phyloP scores from a whole-genome alignment of 352 stramenopile genomes.

The Phytophthora sp. region DNA sequence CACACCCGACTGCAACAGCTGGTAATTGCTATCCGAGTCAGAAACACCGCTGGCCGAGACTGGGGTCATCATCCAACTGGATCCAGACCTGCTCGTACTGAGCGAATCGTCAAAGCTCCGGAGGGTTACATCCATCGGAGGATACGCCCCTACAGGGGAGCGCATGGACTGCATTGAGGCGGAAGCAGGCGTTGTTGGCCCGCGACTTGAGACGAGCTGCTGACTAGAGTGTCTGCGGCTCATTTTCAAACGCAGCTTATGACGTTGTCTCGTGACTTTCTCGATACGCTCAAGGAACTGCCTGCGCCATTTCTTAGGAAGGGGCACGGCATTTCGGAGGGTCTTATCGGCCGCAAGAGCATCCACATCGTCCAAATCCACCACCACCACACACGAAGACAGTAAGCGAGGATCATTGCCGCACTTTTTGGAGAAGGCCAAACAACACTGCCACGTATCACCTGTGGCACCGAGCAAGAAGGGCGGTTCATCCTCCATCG shows the following conservation, averaged over 20 bases:
- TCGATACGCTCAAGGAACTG: constrained; percentile 80
- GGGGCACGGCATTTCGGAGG: constrained; percentile 54
- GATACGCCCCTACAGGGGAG: constrained; percentile 39
- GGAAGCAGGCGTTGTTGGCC: constrained; percentile 44
- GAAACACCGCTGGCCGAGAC: constrained; percentile 23
- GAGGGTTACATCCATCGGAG: constrained; percentile 31
- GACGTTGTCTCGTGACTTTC: constrained; percentile 66
- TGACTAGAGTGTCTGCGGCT: constrained; percentile 34
- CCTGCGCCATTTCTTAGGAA: constrained; percentile 79
- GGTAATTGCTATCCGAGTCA: constrained; percentile 35
- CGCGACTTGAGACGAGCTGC: constrained; percentile 34
- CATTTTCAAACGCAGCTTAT: constrained; percentile 64
- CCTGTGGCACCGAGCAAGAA: constrained; percentile 71
- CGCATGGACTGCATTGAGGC: constrained; percentile 34
- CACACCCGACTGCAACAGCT: constrained; percentile 28
- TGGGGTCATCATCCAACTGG: constrained; percentile 41
- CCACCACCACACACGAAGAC: constrained; percentile 63
- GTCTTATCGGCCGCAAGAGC: constrained; percentile 62
- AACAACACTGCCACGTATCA: constrained; percentile 74
- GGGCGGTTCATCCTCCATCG: constrained; percentile 51
- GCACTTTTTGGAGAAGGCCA: constrained; percentile 50
- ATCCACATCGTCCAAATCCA: constrained; percentile 68
- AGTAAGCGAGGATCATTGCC: constrained; percentile 62
- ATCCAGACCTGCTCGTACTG: constrained; percentile 51
- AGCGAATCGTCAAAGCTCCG: constrained; percentile 49